Evolutionary conservation across 768 basidiomycete genomes (phyloP), one percentile per base, ranked within the genome.

Genomic region (Leccinellum rugosiceps): DNA sequence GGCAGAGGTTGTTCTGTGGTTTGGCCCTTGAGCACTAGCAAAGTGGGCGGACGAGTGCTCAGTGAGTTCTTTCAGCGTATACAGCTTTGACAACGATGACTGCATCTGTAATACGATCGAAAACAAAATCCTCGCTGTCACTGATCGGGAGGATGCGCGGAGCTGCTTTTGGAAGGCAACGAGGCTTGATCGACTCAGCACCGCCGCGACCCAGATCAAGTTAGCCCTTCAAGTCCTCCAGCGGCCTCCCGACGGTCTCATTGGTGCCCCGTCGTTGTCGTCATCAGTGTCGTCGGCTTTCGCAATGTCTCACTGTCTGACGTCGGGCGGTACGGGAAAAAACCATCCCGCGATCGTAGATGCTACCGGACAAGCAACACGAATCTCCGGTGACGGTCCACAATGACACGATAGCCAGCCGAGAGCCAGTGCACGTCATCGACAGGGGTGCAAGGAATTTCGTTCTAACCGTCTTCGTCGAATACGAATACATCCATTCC

Each of bases 101-200:
- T 31, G n/a, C 53, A 63, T 64, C 53, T 64, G 31, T 31, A 11
- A 31, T 51, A 50, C 53, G 62, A 63, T 63, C 62, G 62, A 30
- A 61, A 41, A 41, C 38, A 41, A 41, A 9, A 17, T 35, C 38
- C 41, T 43, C 54, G 59, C 59, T 65, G 59, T 60, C 50, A 50
- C 52, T 52, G 52, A 63, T 63, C 64, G 60, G 60, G 52, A 47
- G 34, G 9, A 10, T 48, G 48, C 63, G 58, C 53, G 63, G 54
- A 61, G 63, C 63, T 65, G 17, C 31, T 55, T 60, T 64, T 41
- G 58, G 62, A 60, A 49, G 38, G 54, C 25, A 50, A 25, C 15
- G 41, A 25, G 56, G 47, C 34, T 45, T 56, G 45, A 38, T 45
- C 50, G 35, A 44, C 41, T 32, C 13, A 32, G 41, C 19, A 41